phyloP scores from a whole-genome alignment of 2,329 filamentous ascomycete species.

The Harringtonia aguacate region DNA sequence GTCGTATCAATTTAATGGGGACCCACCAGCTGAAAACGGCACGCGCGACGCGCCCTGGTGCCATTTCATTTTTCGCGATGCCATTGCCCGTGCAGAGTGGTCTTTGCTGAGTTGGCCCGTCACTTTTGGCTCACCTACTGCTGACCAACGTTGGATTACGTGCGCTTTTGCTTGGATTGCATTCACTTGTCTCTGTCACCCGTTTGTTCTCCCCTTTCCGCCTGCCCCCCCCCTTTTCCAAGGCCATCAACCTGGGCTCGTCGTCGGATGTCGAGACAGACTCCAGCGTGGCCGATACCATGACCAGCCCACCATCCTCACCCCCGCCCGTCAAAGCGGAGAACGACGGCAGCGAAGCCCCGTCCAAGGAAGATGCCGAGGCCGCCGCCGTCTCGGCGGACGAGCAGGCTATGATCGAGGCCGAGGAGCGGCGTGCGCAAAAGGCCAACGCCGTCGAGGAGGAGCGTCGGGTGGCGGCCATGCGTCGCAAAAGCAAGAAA shows the following conservation, averaged over 20 bases:
- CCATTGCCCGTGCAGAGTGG: no score
- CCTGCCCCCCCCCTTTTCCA: neutral
- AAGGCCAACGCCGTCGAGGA: conserved; percentile 34
- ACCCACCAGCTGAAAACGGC: neutral
- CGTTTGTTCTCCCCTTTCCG: neutral
- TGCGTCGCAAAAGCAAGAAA: conserved; percentile 34
- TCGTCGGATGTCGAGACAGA: conserved; percentile 8
- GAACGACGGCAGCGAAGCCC: neutral
- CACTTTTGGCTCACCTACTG: no score
- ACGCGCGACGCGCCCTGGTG: conserved; percentile 1
- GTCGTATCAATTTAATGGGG: neutral
- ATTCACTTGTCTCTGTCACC: neutral
- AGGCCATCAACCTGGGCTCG: conserved; percentile 3
- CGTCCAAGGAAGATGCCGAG: neutral
- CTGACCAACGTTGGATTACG: no score
- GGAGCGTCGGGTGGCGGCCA: conserved; percentile 27
- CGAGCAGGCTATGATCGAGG: conserved; percentile 9
- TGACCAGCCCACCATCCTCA: conserved; percentile 9
- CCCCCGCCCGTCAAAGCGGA: conserved; percentile 1
- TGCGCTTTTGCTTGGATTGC: neutral
- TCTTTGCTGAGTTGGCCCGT: no score
- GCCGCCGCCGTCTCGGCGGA: neutral
- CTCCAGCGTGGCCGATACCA: conserved; percentile 1
- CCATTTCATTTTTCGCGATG: neutral
- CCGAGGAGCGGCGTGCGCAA: conserved; percentile 34